Base-by-base conservation (phyloP, 2,329 filamentous ascomycete species). In the Helotiales sp. region DNA sequence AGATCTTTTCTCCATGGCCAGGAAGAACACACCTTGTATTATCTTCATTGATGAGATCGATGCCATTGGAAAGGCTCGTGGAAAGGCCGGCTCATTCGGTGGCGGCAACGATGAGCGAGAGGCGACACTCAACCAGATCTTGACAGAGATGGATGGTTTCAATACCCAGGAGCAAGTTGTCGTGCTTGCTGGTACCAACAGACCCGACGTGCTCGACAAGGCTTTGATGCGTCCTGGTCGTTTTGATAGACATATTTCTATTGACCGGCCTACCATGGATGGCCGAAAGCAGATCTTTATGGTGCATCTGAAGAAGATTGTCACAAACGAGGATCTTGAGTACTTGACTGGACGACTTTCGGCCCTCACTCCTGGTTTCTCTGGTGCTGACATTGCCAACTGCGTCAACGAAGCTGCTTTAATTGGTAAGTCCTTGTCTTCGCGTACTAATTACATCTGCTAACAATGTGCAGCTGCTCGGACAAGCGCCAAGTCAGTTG, bases 1-100 rank as follows among this genome's bases (percentile, higher is more conserved):
- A 68, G 95, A 99, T 74, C 79, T 99, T 52, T 99, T 99, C 70
- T 87, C 91, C 57, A 96, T 91, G 67, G 95, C 95, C 17, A 86
- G 95, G 58, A 98, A 98, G 80, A 96, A 91, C 75, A 90, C 95
- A 0, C 95, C 95, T 3, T 99, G 95, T 77, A 99, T 99, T 75
- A 96, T 99, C 75, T 99, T 99, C 79, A 98, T 99, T 66, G 95
- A 99, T 72, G 95, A 99, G 76, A 99, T 99, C 68, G 95, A 99
- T 73, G 95, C 95, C 57, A 97, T 99, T 69, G 95, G 95, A 67
- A 91, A 93, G 72, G 90, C 93, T 55, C 86, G 95, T 76, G 81
- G 87, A 22, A 96, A 96, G 71, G 85, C 88, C 33, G 89, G 88
- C 63, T 77, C 77, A 12, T 91, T 91, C 58, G 89, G 89, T 36